These are phyloP conservation scores for Leishmania martiniquensis DNA, from an alignment of 208 protist genomes.

Conservation along the genomic window DNA sequence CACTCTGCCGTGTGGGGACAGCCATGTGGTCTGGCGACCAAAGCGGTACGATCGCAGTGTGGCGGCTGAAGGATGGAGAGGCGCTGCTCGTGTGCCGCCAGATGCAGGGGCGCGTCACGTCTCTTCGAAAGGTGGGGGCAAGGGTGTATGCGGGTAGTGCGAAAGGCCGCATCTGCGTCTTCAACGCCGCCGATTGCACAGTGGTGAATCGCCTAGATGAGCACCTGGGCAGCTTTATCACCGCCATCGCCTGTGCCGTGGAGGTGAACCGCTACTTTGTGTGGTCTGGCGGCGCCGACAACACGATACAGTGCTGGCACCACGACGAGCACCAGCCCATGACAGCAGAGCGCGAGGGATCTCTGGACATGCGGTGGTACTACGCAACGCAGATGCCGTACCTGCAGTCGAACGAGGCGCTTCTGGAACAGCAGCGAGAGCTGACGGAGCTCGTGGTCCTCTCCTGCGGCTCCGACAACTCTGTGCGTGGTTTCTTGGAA, in stretches of 20 bases:
- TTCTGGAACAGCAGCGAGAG: conserved; percentile 75
- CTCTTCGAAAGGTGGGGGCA: conserved; percentile 52
- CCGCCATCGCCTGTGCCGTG: conserved; percentile 52
- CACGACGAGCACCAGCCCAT: conserved; percentile 83
- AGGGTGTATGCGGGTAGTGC: conserved; percentile 60
- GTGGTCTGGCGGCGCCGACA: conserved; percentile 72
- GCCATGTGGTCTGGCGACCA: conserved; percentile 90
- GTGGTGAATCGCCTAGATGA: conserved; percentile 49
- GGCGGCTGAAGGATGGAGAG: conserved; percentile 55
- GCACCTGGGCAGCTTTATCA: conserved; percentile 47
- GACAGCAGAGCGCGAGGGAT: conserved; percentile 54
- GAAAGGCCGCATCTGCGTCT: conserved; percentile 60
- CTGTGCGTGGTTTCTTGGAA: conserved; percentile 37
- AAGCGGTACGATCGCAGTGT: conserved; percentile 62
- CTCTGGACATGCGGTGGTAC: conserved; percentile 89
- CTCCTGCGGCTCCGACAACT: conserved; percentile 59
- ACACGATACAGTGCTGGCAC: conserved; percentile 83
- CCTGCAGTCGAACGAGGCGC: conserved; percentile 49
- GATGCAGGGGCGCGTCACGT: conserved; percentile 49
- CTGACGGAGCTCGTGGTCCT: conserved; percentile 62
- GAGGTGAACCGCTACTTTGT: conserved; percentile 78
- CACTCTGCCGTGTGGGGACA: conserved; percentile 77
- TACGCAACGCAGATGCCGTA: conserved; percentile 72
- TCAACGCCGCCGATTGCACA: conserved; percentile 57
- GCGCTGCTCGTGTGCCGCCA: conserved; percentile 44